Percentiles rank a stretch among this genome's conserved stretches.
These are phyloP conservation scores for Tetrahymena elliotti DNA, from an alignment of 73 alveolate genomes.

Conservation along the genomic window DNA sequence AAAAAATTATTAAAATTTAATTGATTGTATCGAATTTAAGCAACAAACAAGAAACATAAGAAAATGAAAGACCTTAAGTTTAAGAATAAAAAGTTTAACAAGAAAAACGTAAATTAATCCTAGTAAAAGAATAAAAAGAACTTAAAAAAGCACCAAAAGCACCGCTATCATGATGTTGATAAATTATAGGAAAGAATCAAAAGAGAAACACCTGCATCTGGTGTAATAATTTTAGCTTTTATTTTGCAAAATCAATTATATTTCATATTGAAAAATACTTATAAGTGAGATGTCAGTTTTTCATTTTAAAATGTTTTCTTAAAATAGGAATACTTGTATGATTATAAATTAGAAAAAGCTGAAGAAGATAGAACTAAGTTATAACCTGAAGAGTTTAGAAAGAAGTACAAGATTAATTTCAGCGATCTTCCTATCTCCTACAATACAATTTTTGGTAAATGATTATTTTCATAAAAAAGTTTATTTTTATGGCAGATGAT, in stretches of 20 bases:
- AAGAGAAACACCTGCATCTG: conserved; percentile 21
- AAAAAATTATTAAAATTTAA: neutral
- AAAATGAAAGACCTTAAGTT: neutral
- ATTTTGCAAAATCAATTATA: neutral
- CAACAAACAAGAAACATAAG: neutral
- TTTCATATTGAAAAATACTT: neutral
- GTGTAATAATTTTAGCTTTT: neutral
- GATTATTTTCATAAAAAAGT: neutral
- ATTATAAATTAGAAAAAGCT: conserved; percentile 29
- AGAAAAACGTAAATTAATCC: neutral
- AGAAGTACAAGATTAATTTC: conserved; percentile 58
- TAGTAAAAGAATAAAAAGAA: neutral
- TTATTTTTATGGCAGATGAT: neutral
- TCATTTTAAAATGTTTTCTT: neutral
- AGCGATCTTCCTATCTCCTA: conserved; percentile 69
- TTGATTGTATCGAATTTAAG: neutral
- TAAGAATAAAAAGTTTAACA: neutral
- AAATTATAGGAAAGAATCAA: neutral
- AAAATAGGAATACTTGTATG: conserved; percentile 28
- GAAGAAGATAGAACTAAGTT: conserved; percentile 12
- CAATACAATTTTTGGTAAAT: conserved; percentile 47
- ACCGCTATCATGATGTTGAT: neutral
- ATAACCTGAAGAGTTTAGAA: conserved; percentile 25
- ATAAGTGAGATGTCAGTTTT: too few species aligned
- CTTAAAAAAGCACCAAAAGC: neutral